Evolutionary conservation across 345 rosid species (phyloP), one percentile per base, ranked within the genome.

Genomic region (Bruguiera gymnorhiza): DNA sequence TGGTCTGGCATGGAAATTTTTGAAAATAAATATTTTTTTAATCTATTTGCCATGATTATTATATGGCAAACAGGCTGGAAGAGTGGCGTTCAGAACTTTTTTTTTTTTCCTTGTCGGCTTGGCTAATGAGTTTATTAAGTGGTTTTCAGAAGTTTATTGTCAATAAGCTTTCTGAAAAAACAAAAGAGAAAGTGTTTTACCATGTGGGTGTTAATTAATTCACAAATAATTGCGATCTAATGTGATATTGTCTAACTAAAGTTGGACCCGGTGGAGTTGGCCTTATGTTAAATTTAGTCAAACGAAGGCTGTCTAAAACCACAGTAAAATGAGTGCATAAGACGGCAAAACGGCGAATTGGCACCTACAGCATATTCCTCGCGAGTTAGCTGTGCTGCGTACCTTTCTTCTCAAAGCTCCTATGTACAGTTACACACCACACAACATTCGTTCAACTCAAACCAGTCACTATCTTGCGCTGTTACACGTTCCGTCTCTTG

Each of bases 381-480:
- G 20, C 59, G 39, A 43, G 54, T 68, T 52, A 54, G 65, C 55
- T 68, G 55, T 56, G 60, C 18, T 13, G 50, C 5, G 18, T 43
- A 18, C 5, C 73, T 51, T 52, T 37, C 54, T 34, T 74, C 72
- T 73, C 26, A 3, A 56, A 10, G 16, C 11, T 24, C 29, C 5
- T 3, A 70, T 73, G 55, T 58, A 72, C 43, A 53, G 23, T 8
- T 39, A 13, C 2, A 5, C 36, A 36, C 9, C 20, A 23, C 30
- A 4, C 63, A 29, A 9, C 57, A 36, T 63, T 43, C 62, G 55
- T 50, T 73, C 72, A 60, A 73, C 63, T 16, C 65, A 27, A 24
- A 20, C 74, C 78, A 66, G 61, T 70, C 62, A 32, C 62, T 68
- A 70, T 23, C 66, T 59, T 24, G 5, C 30, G 50, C 30, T 24